phyloP scores from a whole-genome alignment of 192 early-diverging fungal species.

The Coemansia guatemalensis region DNA sequence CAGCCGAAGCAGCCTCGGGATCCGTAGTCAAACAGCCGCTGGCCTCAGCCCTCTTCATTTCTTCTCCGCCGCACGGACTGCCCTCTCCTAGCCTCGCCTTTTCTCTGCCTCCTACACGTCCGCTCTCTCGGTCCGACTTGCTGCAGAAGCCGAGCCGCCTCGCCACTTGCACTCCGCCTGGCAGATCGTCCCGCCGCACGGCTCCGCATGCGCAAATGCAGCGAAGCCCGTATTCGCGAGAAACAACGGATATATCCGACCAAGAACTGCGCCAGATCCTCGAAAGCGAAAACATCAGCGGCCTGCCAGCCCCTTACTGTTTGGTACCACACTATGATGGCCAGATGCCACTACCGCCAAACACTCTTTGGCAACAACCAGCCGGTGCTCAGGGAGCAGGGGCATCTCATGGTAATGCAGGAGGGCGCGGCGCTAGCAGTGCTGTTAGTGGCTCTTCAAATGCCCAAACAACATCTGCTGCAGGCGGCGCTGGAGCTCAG shows the following conservation, averaged over 20 bases:
- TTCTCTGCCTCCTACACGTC: constrained; percentile 21
- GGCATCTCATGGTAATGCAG: neutral
- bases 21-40: constrained; percentile 32
- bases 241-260: constrained; percentile 54
- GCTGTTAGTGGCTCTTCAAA: constrained; percentile 5
- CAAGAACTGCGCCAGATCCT: constrained; percentile 54
- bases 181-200: constrained; percentile 32
- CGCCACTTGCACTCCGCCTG: constrained; percentile 27
- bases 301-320: constrained; percentile 46
- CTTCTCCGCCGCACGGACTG: constrained; percentile 22
- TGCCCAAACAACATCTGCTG: constrained; percentile 7
- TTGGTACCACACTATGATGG: constrained; percentile 49
- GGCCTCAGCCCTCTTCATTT: constrained; percentile 26
- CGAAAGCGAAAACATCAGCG: constrained; percentile 55
- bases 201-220: constrained; percentile 48
- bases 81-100: constrained; percentile 15
- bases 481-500: constrained; percentile 6
- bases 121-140: constrained; percentile 21
- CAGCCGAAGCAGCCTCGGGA: constrained; percentile 31
- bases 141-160: constrained; percentile 24
- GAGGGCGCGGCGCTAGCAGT: constrained; percentile 8
- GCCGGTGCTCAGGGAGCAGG: neutral
- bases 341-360: constrained; percentile 28
- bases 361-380: constrained; percentile 20
- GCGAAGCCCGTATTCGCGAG: constrained; percentile 49